Evolutionary conservation across 345 rosid species (phyloP), one percentile per base, ranked within the genome.

Genomic region (Aethionema arabicum): DNA sequence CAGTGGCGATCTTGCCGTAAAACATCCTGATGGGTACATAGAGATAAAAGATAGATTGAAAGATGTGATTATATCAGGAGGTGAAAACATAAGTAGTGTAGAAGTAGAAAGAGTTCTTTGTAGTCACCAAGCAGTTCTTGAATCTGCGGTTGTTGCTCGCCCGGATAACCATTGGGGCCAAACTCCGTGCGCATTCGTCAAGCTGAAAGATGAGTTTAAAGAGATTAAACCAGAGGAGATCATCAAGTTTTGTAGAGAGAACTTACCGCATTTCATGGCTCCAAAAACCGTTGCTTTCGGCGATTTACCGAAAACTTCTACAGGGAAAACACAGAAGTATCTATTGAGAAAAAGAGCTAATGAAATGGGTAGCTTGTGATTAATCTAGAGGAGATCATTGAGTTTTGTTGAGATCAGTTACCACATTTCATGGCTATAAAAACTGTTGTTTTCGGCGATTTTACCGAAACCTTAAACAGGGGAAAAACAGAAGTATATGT

Each of bases 111-210:
- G 82, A 6, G 78, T 76, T 66, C 54, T 91, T 60, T 78, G 66
- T 43, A 36, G 75, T 13, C 98, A 91, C 37, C 82, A 90, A 0
- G 85, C 81, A 11, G 76, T 91, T 72, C 73, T 79, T 6, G 98
- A 91, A 68, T 96, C 73, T 0, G 88, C 96, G 4, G 95, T 91
- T 32, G 95, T 88, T 0, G 89, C 81, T 0, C 69, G 88, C 52
- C 95, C 87, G 0, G 96, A 91, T 62, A 63, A 79, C 68, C 79
- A 82, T 1, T 88, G 95, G 92, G 96, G 98, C 48, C 82, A 91
- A 41, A 84, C 95, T 1, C 95, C 96, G 43, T 88, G 96, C 52
- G 95, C 90, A 14, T 88, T 91, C 15, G 85, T 91, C 52, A 88
- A 76, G 66, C 46, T 88, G 36, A 91, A 82, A 76, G 83, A 81